These are phyloP conservation scores for Beauveria brongniartii DNA, from an alignment of 2,329 filamentous ascomycete species.

Conservation along the genomic window DNA sequence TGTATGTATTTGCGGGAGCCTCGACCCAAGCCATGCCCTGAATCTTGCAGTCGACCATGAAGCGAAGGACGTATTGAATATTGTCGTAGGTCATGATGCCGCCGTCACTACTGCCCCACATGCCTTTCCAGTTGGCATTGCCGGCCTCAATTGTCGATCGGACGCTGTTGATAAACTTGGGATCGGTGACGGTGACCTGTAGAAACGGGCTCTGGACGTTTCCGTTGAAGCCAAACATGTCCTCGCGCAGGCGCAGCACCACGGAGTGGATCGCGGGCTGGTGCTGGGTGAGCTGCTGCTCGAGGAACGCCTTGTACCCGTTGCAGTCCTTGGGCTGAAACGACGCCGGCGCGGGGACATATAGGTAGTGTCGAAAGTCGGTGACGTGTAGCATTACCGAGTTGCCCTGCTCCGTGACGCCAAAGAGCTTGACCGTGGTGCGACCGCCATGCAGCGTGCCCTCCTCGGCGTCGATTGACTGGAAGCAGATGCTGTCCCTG, in stretches of 20 bases:
- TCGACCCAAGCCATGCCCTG: slow-evolving; percentile 98
- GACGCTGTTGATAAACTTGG: slow-evolving; percentile 71
- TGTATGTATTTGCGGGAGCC: slow-evolving; percentile 65
- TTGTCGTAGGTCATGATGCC: slow-evolving; percentile 90
- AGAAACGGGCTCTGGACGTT: slow-evolving; percentile 88
- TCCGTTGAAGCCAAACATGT: slow-evolving; percentile 88
- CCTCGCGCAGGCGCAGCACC: slow-evolving; percentile 75
- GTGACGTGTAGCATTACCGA: slow-evolving; percentile 93
- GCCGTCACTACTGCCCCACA: slow-evolving; percentile 66
- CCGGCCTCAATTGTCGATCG: slow-evolving; percentile 67
- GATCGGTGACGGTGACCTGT: slow-evolving; percentile 87
- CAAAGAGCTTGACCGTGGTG: slow-evolving; percentile 82
- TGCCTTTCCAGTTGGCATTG: slow-evolving; percentile 77
- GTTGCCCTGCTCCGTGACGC: slow-evolving; percentile 75
- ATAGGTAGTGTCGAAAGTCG: slow-evolving; percentile 93
- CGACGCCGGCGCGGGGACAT: slow-evolving; percentile 75
- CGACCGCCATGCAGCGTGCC: slow-evolving; percentile 69
- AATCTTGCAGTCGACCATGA: slow-evolving; percentile 96
- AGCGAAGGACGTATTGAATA: slow-evolving; percentile 87
- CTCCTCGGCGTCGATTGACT: slow-evolving; percentile 93
- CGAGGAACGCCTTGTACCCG: slow-evolving; percentile 71
- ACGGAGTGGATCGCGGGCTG: slow-evolving; percentile 72
- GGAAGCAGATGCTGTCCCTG: slow-evolving; percentile 71
- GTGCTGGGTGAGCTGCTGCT: slow-evolving; percentile 66
- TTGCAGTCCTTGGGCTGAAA: slow-evolving; percentile 75